A percentile compares a stretch with the other conserved stretches of the same genome.
phyloP scores from a whole-genome alignment of 2,329 filamentous ascomycete genomes.

The Botrytis paeoniae region DNA sequence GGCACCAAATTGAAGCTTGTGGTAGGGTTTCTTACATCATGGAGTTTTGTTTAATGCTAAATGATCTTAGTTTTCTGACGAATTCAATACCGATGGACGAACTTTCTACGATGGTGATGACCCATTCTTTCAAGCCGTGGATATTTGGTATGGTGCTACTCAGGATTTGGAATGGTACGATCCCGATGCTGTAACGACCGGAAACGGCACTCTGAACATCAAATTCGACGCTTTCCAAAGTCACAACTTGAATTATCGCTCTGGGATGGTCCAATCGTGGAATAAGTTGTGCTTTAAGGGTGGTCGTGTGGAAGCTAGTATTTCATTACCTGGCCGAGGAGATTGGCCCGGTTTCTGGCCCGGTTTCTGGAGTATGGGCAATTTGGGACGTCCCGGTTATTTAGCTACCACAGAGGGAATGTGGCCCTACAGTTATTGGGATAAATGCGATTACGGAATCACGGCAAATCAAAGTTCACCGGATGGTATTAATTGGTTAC shows the following conservation, averaged over 20 bases:
- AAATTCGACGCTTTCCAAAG: constrained; percentile 63
- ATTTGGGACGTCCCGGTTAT: constrained; percentile 67
- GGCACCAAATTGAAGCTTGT: constrained; percentile 63
- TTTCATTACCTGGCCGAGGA: constrained; percentile 65
- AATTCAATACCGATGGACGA: constrained; percentile 65
- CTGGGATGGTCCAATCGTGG: constrained; percentile 73
- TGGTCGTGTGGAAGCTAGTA: constrained; percentile 65
- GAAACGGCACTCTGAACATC: constrained; percentile 59
- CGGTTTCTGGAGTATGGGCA: constrained; percentile 74
- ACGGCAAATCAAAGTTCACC: constrained; percentile 68
- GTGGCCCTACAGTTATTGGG: constrained; percentile 72
- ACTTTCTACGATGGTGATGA: constrained; percentile 72
- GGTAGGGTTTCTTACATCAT: constrained; percentile 41
- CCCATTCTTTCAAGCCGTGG: constrained; percentile 63
- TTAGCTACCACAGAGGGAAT: constrained; percentile 67
- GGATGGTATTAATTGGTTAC: constrained; percentile 64
- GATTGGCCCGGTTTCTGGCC: constrained; percentile 71
- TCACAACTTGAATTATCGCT: constrained; percentile 64
- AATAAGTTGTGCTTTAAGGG: constrained; percentile 72
- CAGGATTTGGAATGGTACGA: constrained; percentile 70
- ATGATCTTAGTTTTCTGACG: constrained; percentile 59
- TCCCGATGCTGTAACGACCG: constrained; percentile 62
- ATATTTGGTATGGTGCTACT: constrained; percentile 71
- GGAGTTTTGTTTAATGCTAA: constrained; percentile 14
- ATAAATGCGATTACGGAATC: constrained; percentile 67